A percentile compares a stretch with the other conserved stretches of the same genome.
phyloP scores from a whole-genome alignment of 306 rosid species.

The Lupinus albus region DNA sequence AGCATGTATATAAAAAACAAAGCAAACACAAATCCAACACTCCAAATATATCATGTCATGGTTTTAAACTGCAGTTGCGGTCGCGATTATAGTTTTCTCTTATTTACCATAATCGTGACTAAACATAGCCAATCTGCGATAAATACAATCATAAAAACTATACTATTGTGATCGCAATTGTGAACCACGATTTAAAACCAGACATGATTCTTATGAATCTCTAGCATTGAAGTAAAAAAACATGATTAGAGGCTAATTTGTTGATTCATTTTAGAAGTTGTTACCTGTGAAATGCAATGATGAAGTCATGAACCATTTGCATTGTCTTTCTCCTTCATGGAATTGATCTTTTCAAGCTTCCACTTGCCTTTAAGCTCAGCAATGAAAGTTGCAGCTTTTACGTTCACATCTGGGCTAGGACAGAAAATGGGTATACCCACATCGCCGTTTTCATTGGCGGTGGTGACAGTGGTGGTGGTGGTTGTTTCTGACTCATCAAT shows the following conservation, averaged over 20 bases:
- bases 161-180: no score
- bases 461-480: not conserved
- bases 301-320: not conserved
- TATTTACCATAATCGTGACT: no score
- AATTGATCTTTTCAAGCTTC: conserved; percentile 52
- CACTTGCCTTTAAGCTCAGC: conserved; percentile 50
- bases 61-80: no score
- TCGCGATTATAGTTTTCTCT: no score
- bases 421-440: conserved; percentile 53
- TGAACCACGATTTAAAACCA: no score
- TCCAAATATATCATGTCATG: not conserved
- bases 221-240: conserved; percentile 41
- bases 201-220: not conserved
- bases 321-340: conserved; percentile 49
- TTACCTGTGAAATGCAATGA: conserved; percentile 28
- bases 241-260: conserved; percentile 39
- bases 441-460: conserved; percentile 40
- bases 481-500: conserved; percentile 31
- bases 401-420: conserved; percentile 85
- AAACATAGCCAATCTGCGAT: no score
- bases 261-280: not conserved
- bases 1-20: not conserved
- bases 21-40: conserved; percentile 32
- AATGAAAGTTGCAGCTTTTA: conserved; percentile 52
- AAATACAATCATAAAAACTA: no score